A percentile compares a stretch with the other conserved stretches of the same genome.
These are phyloP conservation scores for Anethum foeniculum DNA, from an alignment of 140 eudicot genomes.

Conservation along the genomic window DNA sequence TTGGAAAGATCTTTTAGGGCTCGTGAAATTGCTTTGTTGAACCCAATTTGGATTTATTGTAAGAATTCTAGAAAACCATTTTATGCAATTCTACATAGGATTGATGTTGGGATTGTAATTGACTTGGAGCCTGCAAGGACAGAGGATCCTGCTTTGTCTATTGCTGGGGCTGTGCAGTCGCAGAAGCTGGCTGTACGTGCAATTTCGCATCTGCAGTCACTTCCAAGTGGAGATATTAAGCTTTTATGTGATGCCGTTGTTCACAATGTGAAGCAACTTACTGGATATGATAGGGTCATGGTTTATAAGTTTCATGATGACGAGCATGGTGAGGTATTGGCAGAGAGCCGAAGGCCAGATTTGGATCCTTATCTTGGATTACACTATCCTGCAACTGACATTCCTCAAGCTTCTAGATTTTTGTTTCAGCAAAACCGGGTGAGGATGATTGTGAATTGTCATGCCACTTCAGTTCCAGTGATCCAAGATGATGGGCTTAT, in stretches of 20 bases:
- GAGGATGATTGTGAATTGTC: conserved; percentile 91
- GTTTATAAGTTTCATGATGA: conserved; percentile 97
- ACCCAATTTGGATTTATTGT: conserved; percentile 87
- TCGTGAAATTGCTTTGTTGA: conserved; percentile 67
- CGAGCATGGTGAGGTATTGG: conserved; percentile 97
- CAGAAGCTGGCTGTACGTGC: conserved; percentile 97
- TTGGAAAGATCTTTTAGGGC: conserved; percentile 82
- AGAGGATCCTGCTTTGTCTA: conserved; percentile 92
- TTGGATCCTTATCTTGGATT: conserved; percentile 91
- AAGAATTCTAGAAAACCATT: conserved; percentile 81
- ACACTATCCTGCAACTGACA: conserved; percentile 96
- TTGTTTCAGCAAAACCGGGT: conserved; percentile 85
- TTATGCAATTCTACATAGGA: conserved; percentile 88
- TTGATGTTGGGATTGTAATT: conserved; percentile 89
- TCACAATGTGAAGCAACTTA: conserved; percentile 74
- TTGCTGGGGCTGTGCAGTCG: conserved; percentile 97
- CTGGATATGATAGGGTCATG: conserved; percentile 96
- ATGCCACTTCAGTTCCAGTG: conserved; percentile 58
- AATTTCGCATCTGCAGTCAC: conserved; percentile 72
- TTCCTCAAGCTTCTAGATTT: conserved; percentile 97
- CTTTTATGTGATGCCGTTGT: conserved; percentile 91
- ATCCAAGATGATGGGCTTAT: conserved; percentile 67
- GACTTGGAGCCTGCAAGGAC: conserved; percentile 94
- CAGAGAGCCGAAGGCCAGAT: conserved; percentile 78
- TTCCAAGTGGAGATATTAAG: conserved; percentile 86